These are phyloP conservation scores for Talaromyces marneffei DNA, from an alignment of 2,329 filamentous ascomycete genomes.

Conservation along the genomic window DNA sequence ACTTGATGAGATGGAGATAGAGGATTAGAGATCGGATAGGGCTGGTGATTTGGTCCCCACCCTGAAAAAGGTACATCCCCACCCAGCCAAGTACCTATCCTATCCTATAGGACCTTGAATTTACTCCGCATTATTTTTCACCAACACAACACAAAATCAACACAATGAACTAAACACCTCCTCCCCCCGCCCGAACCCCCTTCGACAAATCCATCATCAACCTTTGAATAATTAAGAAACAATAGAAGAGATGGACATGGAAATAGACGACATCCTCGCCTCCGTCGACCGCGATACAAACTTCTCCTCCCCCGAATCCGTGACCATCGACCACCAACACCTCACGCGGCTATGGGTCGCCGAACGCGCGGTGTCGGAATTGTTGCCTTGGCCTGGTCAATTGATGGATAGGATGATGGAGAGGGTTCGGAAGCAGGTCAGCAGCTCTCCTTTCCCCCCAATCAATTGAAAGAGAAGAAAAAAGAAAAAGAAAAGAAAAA, in stretches of 20 bases:
- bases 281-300: slow-evolving; percentile 60
- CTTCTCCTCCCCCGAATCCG: slow-evolving; percentile 29
- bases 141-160: not conserved
- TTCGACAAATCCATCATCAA: not conserved
- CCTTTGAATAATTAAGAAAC: not conserved
- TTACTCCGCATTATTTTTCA: not conserved
- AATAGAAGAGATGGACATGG: slow-evolving; percentile 49
- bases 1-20: not conserved
- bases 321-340: slow-evolving; percentile 67
- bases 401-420: slow-evolving; percentile 78
- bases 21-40: no score
- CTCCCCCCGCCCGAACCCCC: no score
- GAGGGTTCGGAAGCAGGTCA: slow-evolving; percentile 58
- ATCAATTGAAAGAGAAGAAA: not conserved
- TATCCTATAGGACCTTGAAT: not conserved
- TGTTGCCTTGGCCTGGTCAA: slow-evolving; percentile 70
- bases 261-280: slow-evolving; percentile 74
- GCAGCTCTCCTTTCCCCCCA: not conserved
- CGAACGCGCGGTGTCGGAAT: slow-evolving; percentile 80
- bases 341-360: slow-evolving; percentile 90
- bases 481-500: not conserved
- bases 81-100: not conserved
- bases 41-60: not conserved
- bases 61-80: not conserved
- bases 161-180: not conserved